These are phyloP conservation scores for Cryptococcus sp. DNA, from an alignment of 1,284 basidiomycete genomes.

Conservation along the genomic window DNA sequence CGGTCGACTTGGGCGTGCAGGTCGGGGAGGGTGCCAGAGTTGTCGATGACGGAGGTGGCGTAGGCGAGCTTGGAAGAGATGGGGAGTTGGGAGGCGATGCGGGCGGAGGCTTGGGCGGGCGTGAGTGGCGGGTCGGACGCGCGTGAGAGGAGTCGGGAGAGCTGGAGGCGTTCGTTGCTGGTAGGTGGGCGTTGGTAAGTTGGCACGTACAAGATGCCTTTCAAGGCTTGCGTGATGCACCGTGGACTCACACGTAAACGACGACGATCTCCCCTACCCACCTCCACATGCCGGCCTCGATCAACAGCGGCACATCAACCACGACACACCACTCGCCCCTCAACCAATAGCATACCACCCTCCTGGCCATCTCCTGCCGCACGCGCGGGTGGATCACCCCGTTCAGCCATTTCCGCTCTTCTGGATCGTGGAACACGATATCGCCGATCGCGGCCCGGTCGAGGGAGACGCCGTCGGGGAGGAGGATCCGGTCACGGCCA, in stretches of 20 bases:
- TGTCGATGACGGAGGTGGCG: slow-evolving; percentile 85
- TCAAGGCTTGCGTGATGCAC: neutral
- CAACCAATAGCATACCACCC: slow-evolving; percentile 70
- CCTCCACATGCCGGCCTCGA: slow-evolving; percentile 84
- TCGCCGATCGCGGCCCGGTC: slow-evolving; percentile 80
- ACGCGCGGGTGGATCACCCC: slow-evolving; percentile 88
- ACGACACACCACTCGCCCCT: slow-evolving; percentile 73
- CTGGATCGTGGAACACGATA: slow-evolving; percentile 77
- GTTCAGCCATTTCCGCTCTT: slow-evolving; percentile 71
- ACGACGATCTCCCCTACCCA: slow-evolving; percentile 81
- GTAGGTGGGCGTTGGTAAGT: slow-evolving; percentile 47
- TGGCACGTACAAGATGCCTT: neutral
- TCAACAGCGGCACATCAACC: slow-evolving; percentile 87
- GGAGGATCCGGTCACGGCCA: slow-evolving; percentile 63
- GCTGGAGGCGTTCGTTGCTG: slow-evolving; percentile 59
- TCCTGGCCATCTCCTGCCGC: slow-evolving; percentile 67
- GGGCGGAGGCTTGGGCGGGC: slow-evolving; percentile 58
- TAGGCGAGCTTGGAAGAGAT: slow-evolving; percentile 75
- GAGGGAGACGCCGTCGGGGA: slow-evolving; percentile 62
- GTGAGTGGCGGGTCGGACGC: slow-evolving; percentile 56
- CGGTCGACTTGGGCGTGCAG: slow-evolving; percentile 66
- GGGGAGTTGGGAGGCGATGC: slow-evolving; percentile 77
- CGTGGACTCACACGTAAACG: slow-evolving; percentile 61
- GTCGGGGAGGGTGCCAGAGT: slow-evolving; percentile 70
- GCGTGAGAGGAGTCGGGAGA: slow-evolving; percentile 71